phyloP scores from a whole-genome alignment of 305 asterid species.

The Fraxinus floribunda region DNA sequence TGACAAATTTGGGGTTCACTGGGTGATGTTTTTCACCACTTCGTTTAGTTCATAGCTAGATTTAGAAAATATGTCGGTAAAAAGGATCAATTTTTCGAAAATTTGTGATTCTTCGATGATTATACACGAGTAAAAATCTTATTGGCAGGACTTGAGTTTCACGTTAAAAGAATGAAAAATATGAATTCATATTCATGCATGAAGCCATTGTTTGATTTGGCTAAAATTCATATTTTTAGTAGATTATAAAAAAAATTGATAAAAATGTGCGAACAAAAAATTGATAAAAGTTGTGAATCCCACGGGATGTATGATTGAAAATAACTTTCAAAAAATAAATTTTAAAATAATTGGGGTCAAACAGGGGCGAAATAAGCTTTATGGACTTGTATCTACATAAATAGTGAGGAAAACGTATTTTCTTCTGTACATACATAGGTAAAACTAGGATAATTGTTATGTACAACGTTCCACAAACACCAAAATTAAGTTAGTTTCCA shows the following conservation, averaged over 20 bases:
- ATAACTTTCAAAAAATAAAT: too few relatives aligned
- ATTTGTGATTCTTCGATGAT: not conserved
- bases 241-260: not conserved
- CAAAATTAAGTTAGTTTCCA: slow-evolving; percentile 1
- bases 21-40: not conserved
- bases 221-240: not conserved
- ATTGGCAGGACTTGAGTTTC: not conserved
- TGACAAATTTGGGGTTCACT: not conserved
- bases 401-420: not conserved
- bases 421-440: not conserved
- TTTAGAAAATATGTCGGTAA: not conserved
- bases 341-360: not conserved
- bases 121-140: not conserved
- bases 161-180: not conserved
- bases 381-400: not conserved
- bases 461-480: not conserved
- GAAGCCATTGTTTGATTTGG: not conserved
- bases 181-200: not conserved
- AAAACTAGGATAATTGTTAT: not conserved
- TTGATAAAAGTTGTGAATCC: too few relatives aligned
- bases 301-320: too few relatives aligned
- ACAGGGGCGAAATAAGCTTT: not conserved
- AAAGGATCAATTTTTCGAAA: not conserved
- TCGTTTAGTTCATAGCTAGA: not conserved
- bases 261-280: too few relatives aligned